Conservation (phyloP, 371 early-diverging fungal genomes). For the Syncephalis plumigaleata region DNA sequence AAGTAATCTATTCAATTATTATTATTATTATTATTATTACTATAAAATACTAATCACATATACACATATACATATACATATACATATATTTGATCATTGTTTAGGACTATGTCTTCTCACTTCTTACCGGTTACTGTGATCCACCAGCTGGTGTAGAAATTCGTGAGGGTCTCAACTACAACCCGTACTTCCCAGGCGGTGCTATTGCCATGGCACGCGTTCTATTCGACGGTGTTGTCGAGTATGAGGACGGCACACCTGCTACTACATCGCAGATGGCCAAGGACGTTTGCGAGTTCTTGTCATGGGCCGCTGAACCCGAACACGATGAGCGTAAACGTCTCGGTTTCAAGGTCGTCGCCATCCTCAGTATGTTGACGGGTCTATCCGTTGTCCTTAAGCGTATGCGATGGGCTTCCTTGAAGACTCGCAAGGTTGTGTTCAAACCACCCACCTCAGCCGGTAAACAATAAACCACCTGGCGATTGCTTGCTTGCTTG, state of each 20-base stretch:
- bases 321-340: conserved; percentile 94
- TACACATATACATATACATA: not conserved
- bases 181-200: conserved; percentile 98
- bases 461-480: no score
- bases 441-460: conserved; percentile 19
- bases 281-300: conserved; percentile 90
- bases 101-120: conserved; percentile 86
- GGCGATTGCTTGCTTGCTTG: no score
- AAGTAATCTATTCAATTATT: conserved; percentile 10
- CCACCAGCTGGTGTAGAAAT: conserved; percentile 90
- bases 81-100: not conserved
- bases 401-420: conserved; percentile 56
- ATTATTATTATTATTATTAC: not conserved
- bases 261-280: conserved; percentile 94
- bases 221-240: conserved; percentile 86
- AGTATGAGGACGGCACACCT: conserved; percentile 96
- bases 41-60: not conserved
- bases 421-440: conserved; percentile 69
- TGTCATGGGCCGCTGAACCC: conserved; percentile 91
- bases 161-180: conserved; percentile 93
- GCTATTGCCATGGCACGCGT: conserved; percentile 95
- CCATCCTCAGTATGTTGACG: conserved; percentile 29
- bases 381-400: conserved; percentile 39
- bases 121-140: conserved; percentile 89
- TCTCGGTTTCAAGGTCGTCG: conserved; percentile 83